A percentile compares a stretch with the other conserved stretches of the same genome.
phyloP scores from a whole-genome alignment of 805 yeast species.

The Saccharomyces jurei region DNA sequence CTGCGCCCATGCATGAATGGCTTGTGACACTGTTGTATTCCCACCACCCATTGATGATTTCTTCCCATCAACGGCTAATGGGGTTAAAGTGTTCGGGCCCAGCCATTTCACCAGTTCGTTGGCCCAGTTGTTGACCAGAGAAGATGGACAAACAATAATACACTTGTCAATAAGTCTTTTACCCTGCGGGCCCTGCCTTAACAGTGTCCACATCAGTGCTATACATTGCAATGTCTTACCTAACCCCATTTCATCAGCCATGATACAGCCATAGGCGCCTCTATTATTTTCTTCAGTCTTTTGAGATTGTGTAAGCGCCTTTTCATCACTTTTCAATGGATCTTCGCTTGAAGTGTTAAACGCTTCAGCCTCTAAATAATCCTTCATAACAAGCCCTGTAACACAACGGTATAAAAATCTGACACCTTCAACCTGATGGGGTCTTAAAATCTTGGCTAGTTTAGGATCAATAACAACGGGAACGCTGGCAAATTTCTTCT shows the following conservation, averaged over 20 bases:
- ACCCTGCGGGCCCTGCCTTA: conserved; percentile 80
- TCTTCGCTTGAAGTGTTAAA: conserved; percentile 4
- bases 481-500: conserved; percentile 64
- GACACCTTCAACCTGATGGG: conserved; percentile 96
- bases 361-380: conserved; percentile 25
- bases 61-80: conserved; percentile 90
- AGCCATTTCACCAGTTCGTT: conserved; percentile 92
- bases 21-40: conserved; percentile 50
- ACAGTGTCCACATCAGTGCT: conserved; percentile 83
- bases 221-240: conserved; percentile 89
- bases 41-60: conserved; percentile 42
- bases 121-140: conserved; percentile 93
- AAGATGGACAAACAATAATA: conserved; percentile 90
- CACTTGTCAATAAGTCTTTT: conserved; percentile 78
- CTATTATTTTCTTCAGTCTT: conserved; percentile 36
- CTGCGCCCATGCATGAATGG: conserved; percentile 74
- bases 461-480: conserved; percentile 94
- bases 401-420: conserved; percentile 85
- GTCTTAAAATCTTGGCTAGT: conserved; percentile 74
- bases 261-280: conserved; percentile 87
- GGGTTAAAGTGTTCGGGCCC: conserved; percentile 82
- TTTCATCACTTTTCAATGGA: background rate
- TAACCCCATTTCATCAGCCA: conserved; percentile 97
- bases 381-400: conserved; percentile 59
- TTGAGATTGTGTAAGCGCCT: background rate